Percentiles rank a stretch among this genome's conserved stretches.
These are phyloP conservation scores for Cardamine chenopodiifolia DNA, from an alignment of 345 rosid genomes.

Conservation along the genomic window DNA sequence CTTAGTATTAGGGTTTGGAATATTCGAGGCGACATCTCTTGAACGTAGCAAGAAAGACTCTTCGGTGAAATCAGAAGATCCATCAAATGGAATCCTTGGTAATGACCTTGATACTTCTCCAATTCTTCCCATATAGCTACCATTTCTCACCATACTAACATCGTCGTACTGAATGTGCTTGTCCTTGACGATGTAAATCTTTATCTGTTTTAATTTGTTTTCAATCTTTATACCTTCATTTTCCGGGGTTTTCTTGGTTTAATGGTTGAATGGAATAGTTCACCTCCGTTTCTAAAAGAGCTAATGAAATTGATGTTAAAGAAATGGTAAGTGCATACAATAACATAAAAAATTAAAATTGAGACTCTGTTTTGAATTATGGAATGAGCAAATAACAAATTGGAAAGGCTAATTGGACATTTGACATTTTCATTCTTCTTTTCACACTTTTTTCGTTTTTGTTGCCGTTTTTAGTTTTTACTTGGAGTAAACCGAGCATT, in stretches of 20 bases:
- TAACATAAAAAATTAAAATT: too few species aligned
- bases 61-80: slow-evolving; percentile 52
- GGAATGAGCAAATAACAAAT: too few species aligned
- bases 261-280: too few species aligned
- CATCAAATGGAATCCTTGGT: slow-evolving; percentile 52
- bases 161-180: slow-evolving; percentile 9
- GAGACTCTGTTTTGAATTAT: too few species aligned
- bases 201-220: neutral
- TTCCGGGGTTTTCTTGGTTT: neutral
- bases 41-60: slow-evolving; percentile 67
- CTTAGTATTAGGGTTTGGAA: slow-evolving; percentile 81
- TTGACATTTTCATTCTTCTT: too few species aligned
- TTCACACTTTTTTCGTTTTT: too few species aligned
- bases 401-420: too few species aligned
- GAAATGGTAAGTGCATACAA: too few species aligned
- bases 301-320: too few species aligned
- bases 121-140: slow-evolving; percentile 37
- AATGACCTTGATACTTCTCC: slow-evolving; percentile 49
- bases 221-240: slow-evolving; percentile 11
- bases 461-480: too few species aligned
- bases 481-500: too few species aligned
- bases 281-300: too few species aligned
- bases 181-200: slow-evolving; percentile 33
- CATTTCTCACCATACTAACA: slow-evolving; percentile 10
- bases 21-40: slow-evolving; percentile 78